These are phyloP conservation scores for Fusarium albidum DNA, from an alignment of 2,329 filamentous ascomycete species.

Conservation along the genomic window DNA sequence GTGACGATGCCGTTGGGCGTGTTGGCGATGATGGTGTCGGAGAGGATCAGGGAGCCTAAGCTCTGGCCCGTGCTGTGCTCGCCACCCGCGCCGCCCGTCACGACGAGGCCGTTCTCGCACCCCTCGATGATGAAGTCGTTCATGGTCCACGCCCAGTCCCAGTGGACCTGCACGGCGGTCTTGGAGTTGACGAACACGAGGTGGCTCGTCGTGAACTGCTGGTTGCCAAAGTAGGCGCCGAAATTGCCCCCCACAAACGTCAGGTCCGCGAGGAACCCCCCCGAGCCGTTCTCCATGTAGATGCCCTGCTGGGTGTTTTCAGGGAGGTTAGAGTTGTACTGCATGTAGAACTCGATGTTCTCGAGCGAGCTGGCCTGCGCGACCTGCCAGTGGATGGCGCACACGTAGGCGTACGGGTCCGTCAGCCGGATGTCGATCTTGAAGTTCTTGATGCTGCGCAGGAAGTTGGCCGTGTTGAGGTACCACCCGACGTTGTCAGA, in stretches of 20 bases:
- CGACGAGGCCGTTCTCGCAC: constrained; percentile 79
- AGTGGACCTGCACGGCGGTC: constrained; percentile 88
- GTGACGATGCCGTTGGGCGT: constrained; percentile 83
- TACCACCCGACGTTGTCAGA: constrained; percentile 89
- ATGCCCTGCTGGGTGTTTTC: constrained; percentile 78
- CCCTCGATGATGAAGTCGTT: constrained; percentile 79
- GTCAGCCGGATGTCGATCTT: constrained; percentile 79
- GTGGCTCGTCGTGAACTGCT: constrained; percentile 89
- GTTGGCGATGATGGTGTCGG: constrained; percentile 81
- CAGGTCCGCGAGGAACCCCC: constrained; percentile 84
- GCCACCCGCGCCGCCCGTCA: constrained; percentile 73
- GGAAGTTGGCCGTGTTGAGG: constrained; percentile 86
- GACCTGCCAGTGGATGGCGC: constrained; percentile 85
- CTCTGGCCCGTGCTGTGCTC: constrained; percentile 73
- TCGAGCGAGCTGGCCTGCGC: constrained; percentile 83
- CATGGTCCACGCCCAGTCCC: constrained; percentile 89
- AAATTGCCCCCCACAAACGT: constrained; percentile 83
- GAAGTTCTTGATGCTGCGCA: constrained; percentile 83
- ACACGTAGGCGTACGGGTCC: constrained; percentile 67
- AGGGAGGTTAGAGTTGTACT: too few species aligned
- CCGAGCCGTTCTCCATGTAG: constrained; percentile 86
- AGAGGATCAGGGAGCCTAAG: constrained; percentile 79
- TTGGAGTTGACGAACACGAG: constrained; percentile 82
- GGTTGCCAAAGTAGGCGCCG: constrained; percentile 82
- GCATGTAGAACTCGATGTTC: constrained; percentile 85